Evolutionary conservation across 495 filamentous ascomycete genomes (phyloP).

Genomic region (Hypomontagnella monticulosa): DNA sequence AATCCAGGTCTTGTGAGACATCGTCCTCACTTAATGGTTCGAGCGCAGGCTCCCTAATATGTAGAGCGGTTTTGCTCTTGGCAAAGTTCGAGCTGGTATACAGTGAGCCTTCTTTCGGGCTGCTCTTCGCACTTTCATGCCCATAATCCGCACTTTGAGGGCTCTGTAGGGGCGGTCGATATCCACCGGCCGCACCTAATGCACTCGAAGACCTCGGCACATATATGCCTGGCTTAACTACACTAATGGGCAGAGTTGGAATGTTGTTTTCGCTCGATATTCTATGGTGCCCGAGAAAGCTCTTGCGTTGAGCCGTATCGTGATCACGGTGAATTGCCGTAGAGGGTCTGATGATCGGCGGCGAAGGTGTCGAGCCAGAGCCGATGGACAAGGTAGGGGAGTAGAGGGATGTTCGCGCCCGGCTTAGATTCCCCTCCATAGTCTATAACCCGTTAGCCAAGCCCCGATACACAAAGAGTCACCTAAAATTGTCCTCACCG

Average conservation of each 20-base stretch:
- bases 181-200: constrained; percentile 59
- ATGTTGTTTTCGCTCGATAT: constrained; percentile 58
- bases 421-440: constrained; percentile 88
- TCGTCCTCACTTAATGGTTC: constrained; percentile 55
- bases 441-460: constrained; percentile 63
- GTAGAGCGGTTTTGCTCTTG: constrained; percentile 32
- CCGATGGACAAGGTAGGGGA: constrained; percentile 67
- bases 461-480: not conserved
- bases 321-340: constrained; percentile 45
- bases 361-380: constrained; percentile 57
- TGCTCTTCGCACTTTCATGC: constrained; percentile 36
- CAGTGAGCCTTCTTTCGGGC: constrained; percentile 14
- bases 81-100: constrained; percentile 28
- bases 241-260: constrained; percentile 43
- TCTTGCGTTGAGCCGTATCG: constrained; percentile 31
- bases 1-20: constrained; percentile 35
- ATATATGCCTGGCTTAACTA: constrained; percentile 46
- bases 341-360: constrained; percentile 49
- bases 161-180: constrained; percentile 52
- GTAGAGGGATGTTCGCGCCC: constrained; percentile 78
- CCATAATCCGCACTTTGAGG: constrained; percentile 53
- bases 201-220: constrained; percentile 58
- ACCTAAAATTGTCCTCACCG: constrained; percentile 64
- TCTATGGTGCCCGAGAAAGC: constrained; percentile 49
- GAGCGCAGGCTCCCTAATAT: constrained; percentile 35